phyloP scores from a whole-genome alignment of 345 rosid species.

The Eucalyptus tenuipes region DNA sequence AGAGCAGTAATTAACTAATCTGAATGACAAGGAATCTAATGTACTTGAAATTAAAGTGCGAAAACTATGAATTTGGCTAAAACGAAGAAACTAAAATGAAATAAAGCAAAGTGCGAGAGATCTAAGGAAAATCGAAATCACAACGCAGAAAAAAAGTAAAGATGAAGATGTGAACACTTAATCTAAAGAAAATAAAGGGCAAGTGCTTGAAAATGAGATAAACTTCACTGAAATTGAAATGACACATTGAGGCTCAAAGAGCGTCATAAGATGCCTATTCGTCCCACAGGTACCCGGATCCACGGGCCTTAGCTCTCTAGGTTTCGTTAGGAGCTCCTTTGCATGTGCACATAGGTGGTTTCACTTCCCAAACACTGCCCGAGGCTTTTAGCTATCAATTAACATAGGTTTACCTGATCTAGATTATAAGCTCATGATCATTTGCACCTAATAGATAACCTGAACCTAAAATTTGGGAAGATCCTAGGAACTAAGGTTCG shows the following conservation, averaged over 20 bases:
- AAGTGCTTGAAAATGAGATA: neutral
- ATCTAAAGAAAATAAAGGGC: neutral
- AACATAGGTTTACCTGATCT: neutral
- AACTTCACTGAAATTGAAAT: neutral
- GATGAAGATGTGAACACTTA: neutral
- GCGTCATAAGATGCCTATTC: neutral
- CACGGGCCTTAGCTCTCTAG: neutral
- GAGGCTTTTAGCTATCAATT: neutral
- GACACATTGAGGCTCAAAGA: neutral
- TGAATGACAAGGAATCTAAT: neutral
- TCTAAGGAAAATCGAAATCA: neutral
- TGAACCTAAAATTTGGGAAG: neutral
- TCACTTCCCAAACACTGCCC: neutral
- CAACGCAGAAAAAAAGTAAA: neutral
- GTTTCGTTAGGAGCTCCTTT: neutral
- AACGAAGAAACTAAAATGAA: neutral
- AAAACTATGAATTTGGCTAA: neutral
- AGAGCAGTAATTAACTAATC: neutral
- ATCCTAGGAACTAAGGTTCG: neutral
- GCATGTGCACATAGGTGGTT: neutral
- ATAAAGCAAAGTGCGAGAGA: neutral
- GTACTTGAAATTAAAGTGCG: neutral
- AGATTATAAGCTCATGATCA: neutral
- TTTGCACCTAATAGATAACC: neutral
- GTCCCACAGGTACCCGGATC: neutral